Base-by-base conservation (phyloP, 2,329 filamentous ascomycete genomes). In the Pyricularia grisea region DNA sequence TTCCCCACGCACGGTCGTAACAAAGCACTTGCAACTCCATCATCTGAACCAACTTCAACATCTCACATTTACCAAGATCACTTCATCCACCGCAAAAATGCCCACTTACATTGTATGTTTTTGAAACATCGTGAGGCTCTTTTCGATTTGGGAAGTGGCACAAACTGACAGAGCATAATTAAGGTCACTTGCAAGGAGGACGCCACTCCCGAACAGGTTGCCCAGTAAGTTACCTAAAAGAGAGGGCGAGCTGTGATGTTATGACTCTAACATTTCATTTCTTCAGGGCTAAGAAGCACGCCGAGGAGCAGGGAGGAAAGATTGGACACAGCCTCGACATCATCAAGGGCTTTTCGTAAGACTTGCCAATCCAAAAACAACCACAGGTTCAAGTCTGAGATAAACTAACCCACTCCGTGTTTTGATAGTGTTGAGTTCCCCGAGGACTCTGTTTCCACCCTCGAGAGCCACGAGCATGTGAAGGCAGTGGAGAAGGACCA, bases 281-380 rank as follows among this genome's bases (percentile, higher is more conserved):
- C 36, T 55, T 61, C 74, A 93, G 91, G 68, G 90, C 91, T 71
- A 97, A 97, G 88, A 82, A 94, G 78, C 82, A 89, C 70, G 91
- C 89, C 74, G 81, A 78, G 70, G 85, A 90, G 61, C 88, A 94
- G 77, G 94, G 94, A 76, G 94, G 93, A 77, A 88, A 87, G 79
- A 95, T 98, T 81, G 87, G 82, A 69, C 89, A 95, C 74, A 92
- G 95, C 78, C 97, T 92, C 84, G 90, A 82, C 71, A 81, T 97
- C 74, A 93, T 97, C 85, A 96, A 94, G 83, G 94, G 91, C 70
- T 97, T 97, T 83, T 90, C 92, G 94, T 97, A 88, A 74, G 92
- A 84, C 65, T 65, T 30, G n/a, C 67, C 25, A 61, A 28, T 28
- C 42, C 42, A 55, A 55, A 28, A 11, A 14, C 10, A 5, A 61